Base-by-base conservation (phyloP, 2,329 filamentous ascomycete genomes). In the Claviceps sp. region DNA sequence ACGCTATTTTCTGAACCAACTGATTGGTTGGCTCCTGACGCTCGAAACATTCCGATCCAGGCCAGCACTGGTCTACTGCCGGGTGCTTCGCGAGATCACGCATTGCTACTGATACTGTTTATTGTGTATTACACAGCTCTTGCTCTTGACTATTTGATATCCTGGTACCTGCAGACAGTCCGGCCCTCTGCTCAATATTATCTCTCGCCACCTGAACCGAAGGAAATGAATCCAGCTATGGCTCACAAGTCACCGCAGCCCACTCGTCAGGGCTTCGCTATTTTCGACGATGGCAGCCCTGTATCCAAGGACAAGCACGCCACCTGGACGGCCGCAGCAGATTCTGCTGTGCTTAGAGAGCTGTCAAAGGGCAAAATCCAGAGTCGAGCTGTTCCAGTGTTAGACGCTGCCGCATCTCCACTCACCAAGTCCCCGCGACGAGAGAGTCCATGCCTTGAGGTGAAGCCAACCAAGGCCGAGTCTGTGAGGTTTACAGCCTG, bases 401-500 rank as follows among this genome's bases (percentile, higher is more conserved):
- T 20, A 26, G 24, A 38, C 20, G 22, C 16, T 8, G 16, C 16
- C 46, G 30, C 34, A 34, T 49, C 50, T 48, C 43, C 48, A 37
- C 37, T 38, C 48, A 42, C 37, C 48, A 52, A 52, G 51, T 47
- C 40, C 16, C 37, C 46, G 16, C 41, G 40, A 40, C 44, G 43
- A 38, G 41, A 37, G 5, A 18, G 41, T 8, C 14, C 38, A 45
- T 50, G 51, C 40, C 48, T 51, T 26, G 55, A 59, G 43, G 44
- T 54, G 37, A 51, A 53, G 26, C 26, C 52, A 37, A 38, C 41
- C 45, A 58, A 57, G 42, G 9, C 49, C 20, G 55, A 56, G 45
- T 37, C 47, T 24, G 24, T 48, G 34, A 50, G 61, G 48, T 60
- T 60, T 47, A 54, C 56, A 50, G 48, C 55, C 48, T 60, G 60